phyloP scores from a whole-genome alignment of 2,329 filamentous ascomycete genomes.

The Ustulina deusta region DNA sequence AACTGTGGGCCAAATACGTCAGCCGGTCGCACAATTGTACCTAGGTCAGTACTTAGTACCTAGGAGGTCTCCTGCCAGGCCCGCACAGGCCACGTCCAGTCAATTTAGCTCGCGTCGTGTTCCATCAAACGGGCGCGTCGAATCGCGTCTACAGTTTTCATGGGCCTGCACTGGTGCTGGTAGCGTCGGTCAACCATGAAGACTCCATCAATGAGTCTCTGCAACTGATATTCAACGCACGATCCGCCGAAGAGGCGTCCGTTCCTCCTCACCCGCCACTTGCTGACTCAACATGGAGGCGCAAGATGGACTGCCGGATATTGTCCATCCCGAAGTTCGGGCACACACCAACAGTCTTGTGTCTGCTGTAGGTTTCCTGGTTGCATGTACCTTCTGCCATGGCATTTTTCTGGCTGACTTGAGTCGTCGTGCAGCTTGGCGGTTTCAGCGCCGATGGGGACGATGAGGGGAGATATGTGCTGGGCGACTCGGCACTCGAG shows the following conservation, averaged over 20 bases:
- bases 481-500: constrained; percentile 92
- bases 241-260: constrained; percentile 38
- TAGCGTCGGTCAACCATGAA: neutral
- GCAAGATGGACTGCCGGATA: constrained; percentile 64
- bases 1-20: constrained; percentile 41
- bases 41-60: neutral
- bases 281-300: constrained; percentile 63
- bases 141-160: constrained; percentile 45
- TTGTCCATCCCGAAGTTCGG: constrained; percentile 91
- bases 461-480: constrained; percentile 83
- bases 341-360: constrained; percentile 94
- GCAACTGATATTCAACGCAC: constrained; percentile 35
- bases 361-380: constrained; percentile 77
- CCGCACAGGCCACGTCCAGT: constrained; percentile 30
- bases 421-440: constrained; percentile 73
- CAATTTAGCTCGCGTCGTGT: constrained; percentile 40
- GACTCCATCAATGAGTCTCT: constrained; percentile 28
- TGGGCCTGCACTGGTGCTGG: neutral
- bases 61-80: no score
- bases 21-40: neutral
- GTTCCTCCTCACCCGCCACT: constrained; percentile 34
- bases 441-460: constrained; percentile 83
- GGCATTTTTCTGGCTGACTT: constrained; percentile 27
- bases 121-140: constrained; percentile 40
- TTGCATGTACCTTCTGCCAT: constrained; percentile 3